Conservation (phyloP, 164 flowering plant species). For the Nymphaea colorata region DNA sequence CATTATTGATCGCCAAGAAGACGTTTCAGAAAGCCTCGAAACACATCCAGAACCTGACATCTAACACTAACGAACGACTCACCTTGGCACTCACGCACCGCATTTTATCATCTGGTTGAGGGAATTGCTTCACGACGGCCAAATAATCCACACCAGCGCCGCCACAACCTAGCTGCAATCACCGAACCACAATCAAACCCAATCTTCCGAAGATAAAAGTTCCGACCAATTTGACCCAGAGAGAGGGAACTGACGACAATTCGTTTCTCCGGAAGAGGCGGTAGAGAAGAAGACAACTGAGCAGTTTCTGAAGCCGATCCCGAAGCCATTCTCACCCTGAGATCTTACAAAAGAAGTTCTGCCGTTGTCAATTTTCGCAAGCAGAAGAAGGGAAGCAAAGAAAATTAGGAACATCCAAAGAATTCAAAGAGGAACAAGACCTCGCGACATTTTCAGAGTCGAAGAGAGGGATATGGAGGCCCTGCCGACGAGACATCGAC, state of each 20-base stretch:
- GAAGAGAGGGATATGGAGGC: constrained; percentile 2
- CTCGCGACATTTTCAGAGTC: neutral
- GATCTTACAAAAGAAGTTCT: constrained; percentile 2
- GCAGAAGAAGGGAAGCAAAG: neutral
- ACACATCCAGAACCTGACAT: neutral
- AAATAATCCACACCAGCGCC: constrained; percentile 39
- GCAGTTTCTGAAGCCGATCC: neutral
- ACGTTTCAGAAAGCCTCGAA: too few species aligned
- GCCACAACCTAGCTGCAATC: constrained; percentile 55
- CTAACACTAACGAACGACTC: neutral
- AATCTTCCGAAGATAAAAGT: neutral
- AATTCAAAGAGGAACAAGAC: neutral
- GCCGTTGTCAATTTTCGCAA: neutral
- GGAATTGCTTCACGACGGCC: constrained; percentile 66
- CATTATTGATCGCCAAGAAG: too few species aligned
- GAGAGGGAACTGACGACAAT: constrained; percentile 21
- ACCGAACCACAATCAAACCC: neutral
- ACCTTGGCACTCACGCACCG: constrained; percentile 75
- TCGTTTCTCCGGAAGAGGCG: constrained; percentile 41
- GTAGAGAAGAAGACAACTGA: constrained; percentile 13
- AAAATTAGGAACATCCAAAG: neutral
- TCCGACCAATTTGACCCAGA: neutral
- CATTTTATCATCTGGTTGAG: constrained; percentile 84
- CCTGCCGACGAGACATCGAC: neutral
- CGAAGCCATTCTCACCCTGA: constrained; percentile 25